Percentiles rank a stretch among this genome's conserved stretches.
These are phyloP conservation scores for Calonectria pauciramosa DNA, from an alignment of 2,329 filamentous ascomycete genomes.

Conservation along the genomic window DNA sequence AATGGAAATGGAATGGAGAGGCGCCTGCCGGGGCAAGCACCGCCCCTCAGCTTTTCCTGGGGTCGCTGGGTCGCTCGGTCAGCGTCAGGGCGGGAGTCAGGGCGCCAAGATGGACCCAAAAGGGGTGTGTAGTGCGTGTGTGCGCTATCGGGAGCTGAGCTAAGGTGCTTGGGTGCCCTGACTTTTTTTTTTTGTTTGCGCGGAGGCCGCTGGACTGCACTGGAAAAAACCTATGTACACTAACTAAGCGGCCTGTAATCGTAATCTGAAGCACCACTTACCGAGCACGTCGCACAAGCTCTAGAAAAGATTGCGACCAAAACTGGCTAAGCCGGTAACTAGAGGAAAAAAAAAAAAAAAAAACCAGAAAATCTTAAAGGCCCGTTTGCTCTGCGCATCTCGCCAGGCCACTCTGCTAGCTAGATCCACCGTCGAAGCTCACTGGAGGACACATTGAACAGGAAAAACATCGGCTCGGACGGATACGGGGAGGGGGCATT, in stretches of 20 bases:
- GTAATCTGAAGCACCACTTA: neutral
- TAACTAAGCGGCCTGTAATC: neutral
- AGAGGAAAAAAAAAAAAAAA: neutral
- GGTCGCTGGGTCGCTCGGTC: conserved; percentile 15
- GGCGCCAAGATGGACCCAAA: conserved; percentile 5
- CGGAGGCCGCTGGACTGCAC: conserved; percentile 11
- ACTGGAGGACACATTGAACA: neutral
- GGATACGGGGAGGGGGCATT: neutral
- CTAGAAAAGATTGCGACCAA: neutral
- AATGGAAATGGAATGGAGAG: conserved; percentile 28
- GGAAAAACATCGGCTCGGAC: conserved; percentile 6
- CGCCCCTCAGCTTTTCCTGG: conserved; percentile 20
- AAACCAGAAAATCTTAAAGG: neutral
- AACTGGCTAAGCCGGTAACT: neutral
- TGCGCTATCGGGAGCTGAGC: conserved; percentile 15
- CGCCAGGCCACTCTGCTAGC: neutral
- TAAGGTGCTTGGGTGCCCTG: conserved; percentile 8
- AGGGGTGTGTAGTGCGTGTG: conserved; percentile 4
- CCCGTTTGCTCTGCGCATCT: neutral
- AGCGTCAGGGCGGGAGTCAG: conserved; percentile 9
- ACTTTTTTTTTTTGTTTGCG: neutral
- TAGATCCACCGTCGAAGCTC: neutral
- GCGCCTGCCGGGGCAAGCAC: conserved; percentile 22
- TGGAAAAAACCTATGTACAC: conserved; percentile 8
- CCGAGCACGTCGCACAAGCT: neutral